Conservation (phyloP, 1,284 basidiomycete genomes). For the Leccinum variabile region DNA sequence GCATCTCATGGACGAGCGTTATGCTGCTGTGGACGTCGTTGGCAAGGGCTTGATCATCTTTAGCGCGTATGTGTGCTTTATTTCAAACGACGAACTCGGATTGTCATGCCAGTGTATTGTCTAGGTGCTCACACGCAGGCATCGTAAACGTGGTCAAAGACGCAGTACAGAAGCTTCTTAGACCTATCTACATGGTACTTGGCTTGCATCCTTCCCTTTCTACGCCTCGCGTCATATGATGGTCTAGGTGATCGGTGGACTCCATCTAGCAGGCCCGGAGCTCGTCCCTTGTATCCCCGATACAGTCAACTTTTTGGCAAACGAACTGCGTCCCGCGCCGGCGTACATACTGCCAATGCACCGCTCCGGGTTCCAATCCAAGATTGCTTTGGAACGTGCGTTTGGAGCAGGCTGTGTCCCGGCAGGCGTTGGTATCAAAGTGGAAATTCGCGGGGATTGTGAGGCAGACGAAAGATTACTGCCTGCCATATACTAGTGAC, state of each 20-base stretch:
- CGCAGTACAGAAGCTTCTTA: constrained; percentile 56
- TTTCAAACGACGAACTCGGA: neutral
- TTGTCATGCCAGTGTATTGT: neutral
- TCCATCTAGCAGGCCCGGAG: constrained; percentile 74
- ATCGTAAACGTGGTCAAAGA: constrained; percentile 80
- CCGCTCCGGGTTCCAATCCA: constrained; percentile 74
- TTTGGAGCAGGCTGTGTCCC: constrained; percentile 76
- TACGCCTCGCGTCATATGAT: neutral
- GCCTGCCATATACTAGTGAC: no score
- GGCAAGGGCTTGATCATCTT: constrained; percentile 81
- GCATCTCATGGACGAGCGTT: constrained; percentile 82
- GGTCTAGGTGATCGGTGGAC: constrained; percentile 68
- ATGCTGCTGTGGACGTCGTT: constrained; percentile 70
- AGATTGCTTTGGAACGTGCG: constrained; percentile 58
- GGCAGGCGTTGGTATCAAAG: constrained; percentile 62
- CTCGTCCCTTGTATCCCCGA: constrained; percentile 60
- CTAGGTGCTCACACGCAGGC: constrained; percentile 79
- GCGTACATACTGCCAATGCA: constrained; percentile 61
- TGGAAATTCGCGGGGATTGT: no score
- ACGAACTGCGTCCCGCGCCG: constrained; percentile 58
- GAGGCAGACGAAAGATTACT: no score
- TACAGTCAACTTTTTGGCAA: constrained; percentile 50
- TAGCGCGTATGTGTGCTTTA: constrained; percentile 59
- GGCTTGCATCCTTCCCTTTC: neutral
- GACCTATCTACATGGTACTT: constrained; percentile 74